Base-by-base conservation (phyloP, 1,284 basidiomycete species). In the Cryptococcus neoformans region DNA sequence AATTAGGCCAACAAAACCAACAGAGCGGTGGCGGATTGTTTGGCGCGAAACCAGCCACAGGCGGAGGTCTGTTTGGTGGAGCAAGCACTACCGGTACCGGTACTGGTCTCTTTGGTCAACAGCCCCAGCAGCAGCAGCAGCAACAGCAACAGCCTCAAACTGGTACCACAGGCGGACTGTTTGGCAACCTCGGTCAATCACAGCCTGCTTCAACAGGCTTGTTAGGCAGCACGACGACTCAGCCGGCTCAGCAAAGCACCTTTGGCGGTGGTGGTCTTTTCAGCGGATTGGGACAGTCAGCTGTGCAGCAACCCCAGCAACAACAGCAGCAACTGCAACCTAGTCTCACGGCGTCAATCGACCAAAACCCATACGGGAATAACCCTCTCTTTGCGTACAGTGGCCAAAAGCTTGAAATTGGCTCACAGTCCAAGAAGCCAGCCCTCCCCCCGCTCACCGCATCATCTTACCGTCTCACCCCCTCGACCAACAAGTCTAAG, bases 311-410 rank as follows among this genome's bases (percentile, higher is more conserved):
- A 50, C 28, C 28, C 28, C 28, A 28, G 4, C 66, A 64, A 21
- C 65, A 64, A 36, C 69, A 75, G 59, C 72, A 74, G 50, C 67
- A 69, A 46, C 75, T 77, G 61, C 74, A 76, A 42, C 66, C 83
- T 11, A 79, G 81, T 0, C 79, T 94, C 54, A 89, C 85, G 11
- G 89, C 91, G 0, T 92, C 91, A 9, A 90, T 98, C 68, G 87
- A 89, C 49, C 87, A 92, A 71, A 82, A 83, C 67, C 93, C 95
- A 0, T 93, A 98, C 72, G 89, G 89, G 44, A 83, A 85, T 57
- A 92, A 90, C 70, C 80, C 80, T 14, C 73, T 84, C 44, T 83
- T 84, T 62, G 60, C 69, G n/a, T 73, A 73, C 61, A 66, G 65
- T 11, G 71, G 70, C 53, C 70, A 72, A 54, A 71, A 69, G 59